A percentile compares a stretch with the other conserved stretches of the same genome.
phyloP scores from a whole-genome alignment of 2,329 filamentous ascomycete genomes.

The Elsinoe fawcettii region DNA sequence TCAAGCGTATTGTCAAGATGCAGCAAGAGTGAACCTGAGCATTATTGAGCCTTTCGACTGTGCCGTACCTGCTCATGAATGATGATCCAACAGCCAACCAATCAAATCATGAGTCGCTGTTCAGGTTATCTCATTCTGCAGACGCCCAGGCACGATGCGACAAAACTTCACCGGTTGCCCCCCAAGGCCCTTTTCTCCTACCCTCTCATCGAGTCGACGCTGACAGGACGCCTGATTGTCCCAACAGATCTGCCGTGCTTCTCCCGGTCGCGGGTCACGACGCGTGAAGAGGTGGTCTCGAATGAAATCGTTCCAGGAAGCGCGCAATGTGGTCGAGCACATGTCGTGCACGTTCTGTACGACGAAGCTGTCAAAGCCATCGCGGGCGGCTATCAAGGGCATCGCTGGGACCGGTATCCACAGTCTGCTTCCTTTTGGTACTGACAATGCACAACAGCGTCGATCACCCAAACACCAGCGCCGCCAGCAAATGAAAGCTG shows the following conservation, averaged over 20 bases:
- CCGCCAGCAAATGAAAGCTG: conserved; percentile 1
- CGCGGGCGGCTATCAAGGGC: no score
- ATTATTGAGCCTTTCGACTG: no score
- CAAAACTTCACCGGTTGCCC: neutral
- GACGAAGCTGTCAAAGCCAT: neutral
- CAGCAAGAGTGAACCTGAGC: no score
- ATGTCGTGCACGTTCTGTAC: neutral
- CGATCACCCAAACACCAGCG: neutral
- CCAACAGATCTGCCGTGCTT: neutral
- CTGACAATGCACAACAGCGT: neutral
- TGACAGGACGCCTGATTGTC: neutral
- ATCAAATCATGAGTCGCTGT: neutral
- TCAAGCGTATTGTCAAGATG: neutral
- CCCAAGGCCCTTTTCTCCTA: neutral
- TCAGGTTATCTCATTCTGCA: neutral
- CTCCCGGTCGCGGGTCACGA: neutral
- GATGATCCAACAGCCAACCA: neutral
- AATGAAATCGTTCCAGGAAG: neutral
- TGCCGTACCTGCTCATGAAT: neutral
- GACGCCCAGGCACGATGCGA: neutral
- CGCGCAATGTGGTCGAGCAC: neutral
- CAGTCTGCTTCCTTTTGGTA: neutral
- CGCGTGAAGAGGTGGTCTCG: neutral
- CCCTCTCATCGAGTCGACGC: neutral
- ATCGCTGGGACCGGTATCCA: neutral